These are phyloP conservation scores for Beta corolliflora DNA, from an alignment of 179 eudicot genomes.

Conservation along the genomic window DNA sequence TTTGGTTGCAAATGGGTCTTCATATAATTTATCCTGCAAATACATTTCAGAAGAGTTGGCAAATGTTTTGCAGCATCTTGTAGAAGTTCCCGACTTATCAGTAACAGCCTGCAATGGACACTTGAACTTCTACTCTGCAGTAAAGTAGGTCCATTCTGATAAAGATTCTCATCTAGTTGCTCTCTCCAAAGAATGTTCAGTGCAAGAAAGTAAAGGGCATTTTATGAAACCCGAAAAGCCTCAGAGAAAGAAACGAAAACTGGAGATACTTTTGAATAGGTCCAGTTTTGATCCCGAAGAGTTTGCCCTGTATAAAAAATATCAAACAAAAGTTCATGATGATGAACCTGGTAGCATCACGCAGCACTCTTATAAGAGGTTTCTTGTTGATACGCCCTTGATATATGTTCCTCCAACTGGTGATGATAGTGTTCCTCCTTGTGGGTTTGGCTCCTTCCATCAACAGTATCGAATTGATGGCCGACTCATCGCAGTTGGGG, in stretches of 20 bases:
- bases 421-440: slow-evolving; percentile 70
- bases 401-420: slow-evolving; percentile 60
- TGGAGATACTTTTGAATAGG: slow-evolving; percentile 69
- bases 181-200: slow-evolving; percentile 33
- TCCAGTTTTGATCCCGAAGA: slow-evolving; percentile 95
- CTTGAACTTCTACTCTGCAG: slow-evolving; percentile 70
- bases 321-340: slow-evolving; percentile 83
- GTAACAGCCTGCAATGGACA: slow-evolving; percentile 90
- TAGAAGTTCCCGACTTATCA: slow-evolving; percentile 44
- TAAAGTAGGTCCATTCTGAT: slow-evolving; percentile 32
- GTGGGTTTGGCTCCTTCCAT: slow-evolving; percentile 98
- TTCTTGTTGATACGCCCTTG: slow-evolving; percentile 87
- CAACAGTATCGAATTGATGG: slow-evolving; percentile 93
- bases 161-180: slow-evolving; percentile 29
- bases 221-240: slow-evolving; percentile 26
- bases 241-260: slow-evolving; percentile 42
- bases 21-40: slow-evolving; percentile 52
- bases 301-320: slow-evolving; percentile 74
- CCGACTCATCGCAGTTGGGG: slow-evolving; percentile 90
- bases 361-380: slow-evolving; percentile 73
- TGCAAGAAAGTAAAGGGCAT: slow-evolving; percentile 34
- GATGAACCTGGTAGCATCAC: slow-evolving; percentile 67
- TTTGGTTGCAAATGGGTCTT: slow-evolving; percentile 25
- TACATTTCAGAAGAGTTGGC: slow-evolving; percentile 63
- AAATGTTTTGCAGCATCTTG: slow-evolving; percentile 40